These are phyloP conservation scores for Fusarium sp. DNA, from an alignment of 2,329 filamentous ascomycete genomes.

Conservation along the genomic window DNA sequence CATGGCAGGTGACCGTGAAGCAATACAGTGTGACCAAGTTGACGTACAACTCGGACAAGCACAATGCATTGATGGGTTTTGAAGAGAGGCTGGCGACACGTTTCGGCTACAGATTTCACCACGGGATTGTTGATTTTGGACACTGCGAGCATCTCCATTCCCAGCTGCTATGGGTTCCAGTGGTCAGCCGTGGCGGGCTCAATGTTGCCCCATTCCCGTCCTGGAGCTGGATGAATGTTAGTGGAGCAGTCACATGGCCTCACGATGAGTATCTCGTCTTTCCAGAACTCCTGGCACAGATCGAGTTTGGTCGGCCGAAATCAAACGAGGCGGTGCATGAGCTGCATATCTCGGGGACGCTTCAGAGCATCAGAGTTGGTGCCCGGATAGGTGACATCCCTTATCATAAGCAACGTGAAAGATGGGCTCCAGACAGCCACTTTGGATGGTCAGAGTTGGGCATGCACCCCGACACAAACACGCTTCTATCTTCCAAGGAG, in stretches of 20 bases:
- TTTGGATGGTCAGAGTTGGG: slow-evolving; percentile 5
- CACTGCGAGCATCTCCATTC: neutral
- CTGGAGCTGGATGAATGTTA: slow-evolving; percentile 1
- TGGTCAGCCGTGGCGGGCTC: neutral
- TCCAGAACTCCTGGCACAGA: neutral
- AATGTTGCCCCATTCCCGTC: neutral
- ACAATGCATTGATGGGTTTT: neutral
- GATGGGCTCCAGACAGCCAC: neutral
- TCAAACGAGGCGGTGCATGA: neutral
- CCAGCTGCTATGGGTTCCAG: neutral
- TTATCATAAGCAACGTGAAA: neutral
- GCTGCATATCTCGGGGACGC: neutral
- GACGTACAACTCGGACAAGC: slow-evolving; percentile 1
- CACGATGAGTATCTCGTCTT: slow-evolving; percentile 2
- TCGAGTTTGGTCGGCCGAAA: neutral
- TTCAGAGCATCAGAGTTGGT: neutral
- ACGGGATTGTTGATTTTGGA: slow-evolving; percentile 2
- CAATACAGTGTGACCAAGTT: slow-evolving; percentile 1
- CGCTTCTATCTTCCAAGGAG: neutral
- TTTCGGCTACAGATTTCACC: neutral
- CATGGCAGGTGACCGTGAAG: neutral
- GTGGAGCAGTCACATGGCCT: neutral
- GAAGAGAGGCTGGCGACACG: neutral
- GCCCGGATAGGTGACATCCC: slow-evolving; percentile 1
- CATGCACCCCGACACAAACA: neutral